A percentile compares a stretch with the other conserved stretches of the same genome.
phyloP scores from a whole-genome alignment of 768 basidiomycete species.

The Mycena capillaripes region DNA sequence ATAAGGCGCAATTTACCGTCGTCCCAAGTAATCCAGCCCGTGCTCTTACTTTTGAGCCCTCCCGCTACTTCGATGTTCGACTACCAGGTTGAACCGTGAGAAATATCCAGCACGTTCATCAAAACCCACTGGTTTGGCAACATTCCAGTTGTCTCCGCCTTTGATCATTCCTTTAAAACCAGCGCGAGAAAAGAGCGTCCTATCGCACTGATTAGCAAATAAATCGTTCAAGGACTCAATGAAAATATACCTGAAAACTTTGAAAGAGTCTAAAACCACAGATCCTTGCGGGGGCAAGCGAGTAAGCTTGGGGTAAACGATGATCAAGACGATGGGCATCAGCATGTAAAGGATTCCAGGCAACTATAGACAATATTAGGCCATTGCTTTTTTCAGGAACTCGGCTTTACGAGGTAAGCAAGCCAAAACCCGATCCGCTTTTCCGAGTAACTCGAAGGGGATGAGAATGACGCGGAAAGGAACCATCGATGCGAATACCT shows the following conservation, averaged over 20 bases:
- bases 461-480: not conserved
- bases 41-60: conserved; percentile 30
- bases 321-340: conserved; percentile 48
- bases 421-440: conserved; percentile 45
- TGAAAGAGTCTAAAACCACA: conserved; percentile 47
- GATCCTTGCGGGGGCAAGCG: conserved; percentile 52
- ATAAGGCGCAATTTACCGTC: conserved; percentile 35
- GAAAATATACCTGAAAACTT: conserved; percentile 34
- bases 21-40: conserved; percentile 44
- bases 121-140: conserved; percentile 41
- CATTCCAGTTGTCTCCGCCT: conserved; percentile 45
- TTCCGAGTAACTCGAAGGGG: conserved; percentile 36
- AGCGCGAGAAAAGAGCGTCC: conserved; percentile 32
- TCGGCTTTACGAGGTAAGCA: conserved; percentile 40
- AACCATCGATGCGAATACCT: not conserved
- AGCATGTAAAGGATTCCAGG: conserved; percentile 44
- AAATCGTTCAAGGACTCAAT: not conserved
- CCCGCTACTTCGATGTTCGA: conserved; percentile 36
- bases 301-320: conserved; percentile 43
- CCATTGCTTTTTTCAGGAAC: too few species aligned
- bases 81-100: conserved; percentile 10
- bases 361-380: too few species aligned
- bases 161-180: conserved; percentile 36
- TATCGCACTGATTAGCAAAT: not conserved
- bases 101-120: not conserved